These are phyloP conservation scores for Cichorium intybus DNA, from an alignment of 140 eudicot species.

Conservation along the genomic window DNA sequence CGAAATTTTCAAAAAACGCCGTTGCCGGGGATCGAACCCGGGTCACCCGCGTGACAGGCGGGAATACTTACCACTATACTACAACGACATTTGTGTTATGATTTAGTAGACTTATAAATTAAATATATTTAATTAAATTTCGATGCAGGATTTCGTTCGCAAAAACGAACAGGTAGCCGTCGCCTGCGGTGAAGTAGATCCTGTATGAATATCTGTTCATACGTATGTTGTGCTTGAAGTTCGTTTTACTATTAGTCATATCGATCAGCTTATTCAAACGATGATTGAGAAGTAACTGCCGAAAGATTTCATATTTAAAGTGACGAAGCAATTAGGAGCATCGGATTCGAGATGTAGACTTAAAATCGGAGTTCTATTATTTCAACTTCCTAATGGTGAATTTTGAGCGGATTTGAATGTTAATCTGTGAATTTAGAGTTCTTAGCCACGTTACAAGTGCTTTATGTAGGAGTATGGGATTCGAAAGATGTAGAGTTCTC, in stretches of 20 bases:
- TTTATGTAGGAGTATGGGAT: too few relatives aligned
- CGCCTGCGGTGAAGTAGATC: background rate
- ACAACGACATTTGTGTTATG: constrained; percentile 38
- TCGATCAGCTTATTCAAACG: too few relatives aligned
- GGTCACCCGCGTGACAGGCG: constrained; percentile 95
- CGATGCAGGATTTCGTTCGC: background rate
- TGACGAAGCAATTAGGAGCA: background rate
- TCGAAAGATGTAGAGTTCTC: too few relatives aligned
- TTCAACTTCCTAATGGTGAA: background rate
- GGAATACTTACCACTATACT: constrained; percentile 83
- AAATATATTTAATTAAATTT: too few relatives aligned
- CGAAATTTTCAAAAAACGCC: constrained; percentile 27
- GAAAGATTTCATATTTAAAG: background rate
- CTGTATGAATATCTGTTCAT: too few relatives aligned
- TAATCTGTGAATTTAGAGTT: background rate
- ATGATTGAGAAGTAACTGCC: background rate
- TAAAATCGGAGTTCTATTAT: background rate
- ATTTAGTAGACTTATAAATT: too few relatives aligned
- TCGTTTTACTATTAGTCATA: background rate
- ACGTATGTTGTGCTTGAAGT: background rate
- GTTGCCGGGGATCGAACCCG: constrained; percentile 86
- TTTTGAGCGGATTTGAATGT: background rate
- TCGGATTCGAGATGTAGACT: background rate
- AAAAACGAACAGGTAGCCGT: background rate
- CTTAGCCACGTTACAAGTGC: background rate